Evolutionary conservation across 2,329 filamentous ascomycete genomes (phyloP).

Genomic region (Colletotrichum plurivorum): DNA sequence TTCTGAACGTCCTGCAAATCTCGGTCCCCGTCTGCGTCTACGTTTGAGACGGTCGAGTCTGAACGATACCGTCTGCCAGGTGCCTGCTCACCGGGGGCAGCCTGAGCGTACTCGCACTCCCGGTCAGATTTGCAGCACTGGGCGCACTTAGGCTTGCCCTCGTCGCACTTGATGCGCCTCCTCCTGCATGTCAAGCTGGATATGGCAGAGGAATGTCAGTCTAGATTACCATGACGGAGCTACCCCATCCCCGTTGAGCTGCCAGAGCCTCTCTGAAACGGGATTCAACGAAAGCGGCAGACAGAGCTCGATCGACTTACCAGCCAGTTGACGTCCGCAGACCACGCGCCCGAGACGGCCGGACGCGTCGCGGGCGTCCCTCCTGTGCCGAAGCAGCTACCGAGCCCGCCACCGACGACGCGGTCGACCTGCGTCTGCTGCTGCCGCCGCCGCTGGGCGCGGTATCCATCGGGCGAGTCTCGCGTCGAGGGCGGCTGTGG

Average conservation of each 20-base stretch:
- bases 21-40: neutral
- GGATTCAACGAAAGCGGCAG: neutral
- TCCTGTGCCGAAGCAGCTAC: slow-evolving; percentile 3
- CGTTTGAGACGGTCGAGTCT: neutral
- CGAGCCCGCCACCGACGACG: slow-evolving; percentile 12
- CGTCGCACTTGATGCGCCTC: slow-evolving; percentile 53
- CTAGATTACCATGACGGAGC: neutral
- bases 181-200: slow-evolving; percentile 52
- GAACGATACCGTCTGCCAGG: neutral
- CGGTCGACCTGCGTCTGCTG: slow-evolving; percentile 11
- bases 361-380: slow-evolving; percentile 25
- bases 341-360: slow-evolving; percentile 26
- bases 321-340: slow-evolving; percentile 34
- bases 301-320: slow-evolving; percentile 3
- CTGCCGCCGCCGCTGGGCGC: neutral
- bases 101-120: slow-evolving; percentile 14
- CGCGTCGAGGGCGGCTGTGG: slow-evolving; percentile 8
- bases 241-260: neutral
- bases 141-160: slow-evolving; percentile 48
- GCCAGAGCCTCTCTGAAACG: too few species aligned
- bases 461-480: slow-evolving; percentile 19
- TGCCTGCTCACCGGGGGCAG: neutral
- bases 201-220: neutral
- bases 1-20: neutral
- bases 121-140: slow-evolving; percentile 46